Evolutionary conservation across 1,284 basidiomycete species (phyloP).

Genomic region (Paramarasmius palmivorus): DNA sequence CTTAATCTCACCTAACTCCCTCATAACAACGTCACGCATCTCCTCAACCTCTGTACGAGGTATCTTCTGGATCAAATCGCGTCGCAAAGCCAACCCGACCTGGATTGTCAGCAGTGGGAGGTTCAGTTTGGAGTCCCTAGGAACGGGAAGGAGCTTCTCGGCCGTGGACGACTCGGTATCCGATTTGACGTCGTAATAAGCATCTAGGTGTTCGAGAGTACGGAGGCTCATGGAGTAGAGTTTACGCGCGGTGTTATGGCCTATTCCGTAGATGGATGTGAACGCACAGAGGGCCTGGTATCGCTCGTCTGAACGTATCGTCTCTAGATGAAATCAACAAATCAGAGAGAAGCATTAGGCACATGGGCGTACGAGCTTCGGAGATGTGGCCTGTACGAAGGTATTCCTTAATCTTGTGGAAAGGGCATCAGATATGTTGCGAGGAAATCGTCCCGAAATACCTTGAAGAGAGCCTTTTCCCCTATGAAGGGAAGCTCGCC

Average conservation of each 20-base stretch:
- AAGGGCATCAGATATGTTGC: constrained; percentile 16
- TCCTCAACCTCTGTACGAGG: constrained; percentile 68
- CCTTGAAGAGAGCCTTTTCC: constrained; percentile 59
- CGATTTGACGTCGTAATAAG: constrained; percentile 55
- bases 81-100: constrained; percentile 49
- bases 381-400: constrained; percentile 51
- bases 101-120: constrained; percentile 43
- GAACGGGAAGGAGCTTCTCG: constrained; percentile 4
- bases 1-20: constrained; percentile 55
- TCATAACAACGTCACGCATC: constrained; percentile 57
- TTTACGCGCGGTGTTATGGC: constrained; percentile 61
- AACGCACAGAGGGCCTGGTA: constrained; percentile 60
- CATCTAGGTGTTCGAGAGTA: constrained; percentile 61
- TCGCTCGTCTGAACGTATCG: constrained; percentile 46
- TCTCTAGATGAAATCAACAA: constrained; percentile 35
- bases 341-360: not conserved
- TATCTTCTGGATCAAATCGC: constrained; percentile 57
- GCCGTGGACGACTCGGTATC: constrained; percentile 13
- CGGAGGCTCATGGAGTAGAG: constrained; percentile 63
- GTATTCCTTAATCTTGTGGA: constrained; percentile 61
- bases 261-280: constrained; percentile 71
- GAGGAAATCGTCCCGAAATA: constrained; percentile 23
- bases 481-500: constrained; percentile 60
- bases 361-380: constrained; percentile 53
- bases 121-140: not conserved